Evolutionary conservation across 495 filamentous ascomycete species (phyloP), one percentile per base, ranked within the genome.

Genomic region (Aspergillus homomorphus): DNA sequence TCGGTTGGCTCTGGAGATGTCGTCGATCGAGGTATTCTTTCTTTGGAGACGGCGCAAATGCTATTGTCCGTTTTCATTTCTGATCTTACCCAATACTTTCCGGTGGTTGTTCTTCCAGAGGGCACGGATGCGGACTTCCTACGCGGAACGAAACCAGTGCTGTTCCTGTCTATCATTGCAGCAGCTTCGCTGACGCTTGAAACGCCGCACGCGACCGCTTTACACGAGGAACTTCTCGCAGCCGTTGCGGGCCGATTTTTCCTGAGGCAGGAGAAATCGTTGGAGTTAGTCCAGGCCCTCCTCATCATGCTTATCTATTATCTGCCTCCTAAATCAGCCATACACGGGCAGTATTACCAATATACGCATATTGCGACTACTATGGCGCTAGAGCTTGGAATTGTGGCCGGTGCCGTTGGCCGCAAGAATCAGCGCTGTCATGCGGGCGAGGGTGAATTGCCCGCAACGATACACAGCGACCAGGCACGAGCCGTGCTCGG

Each of bases 321-420:
- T 23, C 19, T 50, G 14, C 46, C 46, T n/a, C 46, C 46, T 14
- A 50, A 50, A 50, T 50, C 46, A 50, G 22, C 22, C 1, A 15
- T 50, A n/a, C 46, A 50, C 15, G 46, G 46, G n/a, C 46, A 50
- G 46, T 50, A 50, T 23, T 50, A 50, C 22, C 46, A 50, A 23
- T 50, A 50, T 9, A 28, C 46, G 3, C 46, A 50, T 15, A 50
- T 50, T 21, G 46, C 46, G 16, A 50, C 46, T 12, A 50, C 46
- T 2, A 50, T 50, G 46, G 46, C 46, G 10, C 46, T 50, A 4
- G 46, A 50, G 23, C 46, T 50, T 18, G 46, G 46, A 3, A 28
- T 50, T 8, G 46, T 14, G 14, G 46, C 46, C 23, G 46, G 46
- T 23, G 14, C 23, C n/a, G 46, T 23, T 26, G 46, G 46, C 4